Evolutionary conservation across 106 monocot genomes (phyloP), one percentile per base, ranked within the genome.

Genomic region (Dendrobium catenatum): DNA sequence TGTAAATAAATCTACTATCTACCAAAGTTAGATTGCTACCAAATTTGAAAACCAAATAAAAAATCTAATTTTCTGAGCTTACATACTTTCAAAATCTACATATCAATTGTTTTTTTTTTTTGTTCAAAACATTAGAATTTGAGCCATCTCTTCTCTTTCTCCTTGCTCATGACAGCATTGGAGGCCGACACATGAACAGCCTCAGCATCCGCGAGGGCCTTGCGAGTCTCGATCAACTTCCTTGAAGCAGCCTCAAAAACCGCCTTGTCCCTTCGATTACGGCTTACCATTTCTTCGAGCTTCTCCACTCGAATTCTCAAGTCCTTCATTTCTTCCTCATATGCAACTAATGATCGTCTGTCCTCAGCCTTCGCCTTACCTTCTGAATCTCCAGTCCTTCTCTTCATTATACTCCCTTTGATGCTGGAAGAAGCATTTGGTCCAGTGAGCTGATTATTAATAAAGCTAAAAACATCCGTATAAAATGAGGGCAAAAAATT

Each of bases 111-210:
- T 33, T 33, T 33, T 33, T 33, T 33, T n/a, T n/a, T n/a, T n/a
- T n/a, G 2, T 44, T 6, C 8, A 44, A 8, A 44, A 44, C 8
- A 44, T 94, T 85, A 97, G 80, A 97, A 97, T 82, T 91, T 97
- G 15, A 97, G 86, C 96, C 96, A 97, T 79, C 83, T 91, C 80
- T 91, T 96, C 82, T 93, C 93, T 70, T 87, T 98, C 86, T 98
- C 97, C 84, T 89, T 98, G 78, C 80, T 94, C 42, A 84, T 84
- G 68, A 98, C 89, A 9, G 90, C 90, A 80, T 80, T 82, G 1
- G 90, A 89, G 24, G 88, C 97, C 0, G 92, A 91, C 16, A 86
- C 88, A 84, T 88, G 94, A 18, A 84, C 86, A 51, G 89, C 90
- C 85, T 95, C 93, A 9, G 91, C 92, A 80, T 89, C 85, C 26